Evolutionary conservation across 169 alveolate species (phyloP).

Genomic region (Neospora caninum): DNA sequence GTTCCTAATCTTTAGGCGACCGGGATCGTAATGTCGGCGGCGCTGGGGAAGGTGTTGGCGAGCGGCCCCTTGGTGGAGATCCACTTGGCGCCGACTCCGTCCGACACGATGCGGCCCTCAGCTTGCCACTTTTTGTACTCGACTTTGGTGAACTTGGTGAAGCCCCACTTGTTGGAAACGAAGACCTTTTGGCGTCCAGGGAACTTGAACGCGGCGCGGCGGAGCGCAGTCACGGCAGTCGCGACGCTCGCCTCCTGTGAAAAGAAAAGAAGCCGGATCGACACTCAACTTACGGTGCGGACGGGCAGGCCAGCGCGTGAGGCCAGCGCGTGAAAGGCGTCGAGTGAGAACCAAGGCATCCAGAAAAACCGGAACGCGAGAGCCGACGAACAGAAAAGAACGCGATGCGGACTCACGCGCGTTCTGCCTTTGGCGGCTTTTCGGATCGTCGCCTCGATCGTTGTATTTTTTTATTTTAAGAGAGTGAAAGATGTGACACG

Average conservation of each 20-base stretch:
- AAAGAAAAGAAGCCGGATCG: conserved; percentile 1
- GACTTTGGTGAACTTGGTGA: conserved; percentile 94
- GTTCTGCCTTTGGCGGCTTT: too few relatives aligned
- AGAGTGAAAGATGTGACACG: too few relatives aligned
- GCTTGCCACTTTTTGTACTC: conserved; percentile 94
- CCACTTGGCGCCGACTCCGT: conserved; percentile 78
- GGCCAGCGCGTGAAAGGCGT: background rate
- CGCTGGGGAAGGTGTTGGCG: conserved; percentile 64
- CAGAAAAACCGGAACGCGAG: too few relatives aligned
- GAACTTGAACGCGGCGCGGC: conserved; percentile 98
- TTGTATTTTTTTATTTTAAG: too few relatives aligned
- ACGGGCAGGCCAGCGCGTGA: background rate
- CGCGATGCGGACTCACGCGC: too few relatives aligned
- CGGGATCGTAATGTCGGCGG: conserved; percentile 63
- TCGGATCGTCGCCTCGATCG: too few relatives aligned
- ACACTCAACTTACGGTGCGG: background rate
- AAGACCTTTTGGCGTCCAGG: conserved; percentile 99
- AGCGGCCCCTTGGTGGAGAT: conserved; percentile 70
- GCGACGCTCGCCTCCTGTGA: conserved; percentile 83
- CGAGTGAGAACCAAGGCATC: background rate
- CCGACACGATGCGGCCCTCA: conserved; percentile 90
- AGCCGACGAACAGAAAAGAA: too few relatives aligned
- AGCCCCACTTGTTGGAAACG: conserved; percentile 98
- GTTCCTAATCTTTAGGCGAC: background rate
- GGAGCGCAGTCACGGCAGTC: conserved; percentile 94